Base-by-base conservation (phyloP, 192 early-diverging fungal species). In the Linnemannia exigua region DNA sequence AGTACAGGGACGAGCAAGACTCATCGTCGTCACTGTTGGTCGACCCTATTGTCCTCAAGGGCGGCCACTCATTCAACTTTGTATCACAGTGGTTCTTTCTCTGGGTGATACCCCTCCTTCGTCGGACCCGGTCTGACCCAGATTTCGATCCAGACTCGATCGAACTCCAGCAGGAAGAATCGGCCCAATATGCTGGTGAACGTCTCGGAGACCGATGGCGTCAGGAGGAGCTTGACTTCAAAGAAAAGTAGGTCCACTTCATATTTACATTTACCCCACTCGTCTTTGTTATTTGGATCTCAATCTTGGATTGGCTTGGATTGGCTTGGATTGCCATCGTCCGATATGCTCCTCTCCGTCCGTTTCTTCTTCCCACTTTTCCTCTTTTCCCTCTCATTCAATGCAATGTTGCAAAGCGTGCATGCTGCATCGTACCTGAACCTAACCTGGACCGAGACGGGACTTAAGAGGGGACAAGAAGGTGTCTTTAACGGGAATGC, bases 71-170 rank as follows among this genome's bases (percentile, higher is more conserved):
- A 20, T 46, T 78, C 70, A 92, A 91, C 81, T 70, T 92, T 50
- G 35, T 92, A 48, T 94, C 93, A 2, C 83, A 84, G 67, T 89
- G 94, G 78, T 89, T 94, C 46, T 92, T 95, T 72, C 54, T 90
- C 22, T 95, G 94, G 94, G 88, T 94, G 38, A 89, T 95, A 72
- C 79, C 84, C 7, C 83, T 95, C 17, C 73, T 95, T 33, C 70
- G 76, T 37, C 74, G 82, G 28, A 84, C 85, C 22, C 41, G 75
- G 66, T 69, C 69, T 16, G 76, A 77, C 61, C 81, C 83, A 20
- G 82, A 88, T 69, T 90, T 92, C 25, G 76, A 80, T 77, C 79
- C 89, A 50, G 85, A 94, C 5, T 82, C 84, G 46, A 87, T 95
- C 72, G 75, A 88, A 48, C 89, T 95, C 25, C 89, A 90, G 70